Conservation (phyloP, 305 asterid genomes). For the Solanum hybrid region DNA sequence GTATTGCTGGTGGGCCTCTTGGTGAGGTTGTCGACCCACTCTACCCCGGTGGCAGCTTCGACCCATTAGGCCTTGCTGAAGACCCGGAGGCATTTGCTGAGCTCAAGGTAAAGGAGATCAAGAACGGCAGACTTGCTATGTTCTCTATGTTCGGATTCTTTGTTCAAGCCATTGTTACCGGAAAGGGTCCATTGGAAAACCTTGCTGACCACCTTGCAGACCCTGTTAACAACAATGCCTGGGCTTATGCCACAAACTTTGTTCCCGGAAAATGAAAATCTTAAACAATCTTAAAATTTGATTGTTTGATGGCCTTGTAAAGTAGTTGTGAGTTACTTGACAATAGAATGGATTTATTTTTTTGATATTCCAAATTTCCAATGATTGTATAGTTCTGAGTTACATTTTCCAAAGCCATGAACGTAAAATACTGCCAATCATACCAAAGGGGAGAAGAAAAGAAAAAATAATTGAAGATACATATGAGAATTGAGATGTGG, state of each 20-base stretch:
- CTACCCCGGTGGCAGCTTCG: slow-evolving; percentile 17
- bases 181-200: slow-evolving; percentile 28
- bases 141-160: slow-evolving; percentile 26
- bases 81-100: slow-evolving; percentile 24
- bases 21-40: slow-evolving; percentile 20
- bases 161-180: slow-evolving; percentile 23
- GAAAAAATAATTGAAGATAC: neutral
- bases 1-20: slow-evolving; percentile 22
- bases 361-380: neutral
- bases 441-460: neutral
- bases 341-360: neutral
- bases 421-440: neutral
- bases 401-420: neutral
- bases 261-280: slow-evolving; percentile 28
- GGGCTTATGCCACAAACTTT: slow-evolving; percentile 29
- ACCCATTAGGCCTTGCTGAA: slow-evolving; percentile 21
- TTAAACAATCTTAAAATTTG: neutral
- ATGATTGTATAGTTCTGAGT: neutral
- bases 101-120: slow-evolving; percentile 20
- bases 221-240: slow-evolving; percentile 30
- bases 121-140: slow-evolving; percentile 21
- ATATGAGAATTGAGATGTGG: neutral
- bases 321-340: neutral
- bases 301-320: neutral
- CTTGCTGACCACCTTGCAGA: slow-evolving; percentile 24